Percentiles rank a stretch among this genome's conserved stretches.
Evolutionary conservation across 306 rosid species (phyloP).

Genomic region (Crataegus laevigata): DNA sequence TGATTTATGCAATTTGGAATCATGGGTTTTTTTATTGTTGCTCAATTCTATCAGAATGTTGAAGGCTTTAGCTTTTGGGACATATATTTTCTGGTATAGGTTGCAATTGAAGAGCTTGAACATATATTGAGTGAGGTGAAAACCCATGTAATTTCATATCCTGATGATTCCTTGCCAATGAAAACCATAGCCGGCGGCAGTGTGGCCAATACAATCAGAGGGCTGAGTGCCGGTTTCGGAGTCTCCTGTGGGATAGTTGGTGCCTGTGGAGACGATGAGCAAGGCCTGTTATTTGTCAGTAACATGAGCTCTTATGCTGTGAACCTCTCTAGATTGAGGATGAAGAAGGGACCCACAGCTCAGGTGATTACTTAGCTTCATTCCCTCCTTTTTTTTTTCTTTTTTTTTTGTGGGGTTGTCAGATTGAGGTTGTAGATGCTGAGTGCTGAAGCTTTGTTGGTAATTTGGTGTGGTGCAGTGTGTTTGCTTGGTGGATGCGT

Average conservation of each 20-base stretch:
- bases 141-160: slow-evolving; percentile 23
- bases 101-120: slow-evolving; percentile 60
- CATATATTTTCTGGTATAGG: slow-evolving; percentile 32
- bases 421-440: background rate
- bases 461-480: slow-evolving; percentile 44
- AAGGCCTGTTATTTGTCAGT: slow-evolving; percentile 61
- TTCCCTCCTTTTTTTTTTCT: background rate
- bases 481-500: slow-evolving; percentile 87
- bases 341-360: slow-evolving; percentile 73
- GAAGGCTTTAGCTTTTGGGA: background rate
- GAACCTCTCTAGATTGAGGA: slow-evolving; percentile 61
- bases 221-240: slow-evolving; percentile 66
- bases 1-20: background rate
- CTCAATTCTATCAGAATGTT: background rate
- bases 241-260: slow-evolving; percentile 75
- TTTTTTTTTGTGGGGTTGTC: background rate
- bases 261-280: slow-evolving; percentile 78
- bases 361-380: slow-evolving; percentile 43
- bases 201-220: slow-evolving; percentile 84
- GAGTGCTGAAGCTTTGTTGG: slow-evolving; percentile 13
- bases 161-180: slow-evolving; percentile 21
- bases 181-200: slow-evolving; percentile 92
- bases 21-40: background rate
- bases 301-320: slow-evolving; percentile 73
- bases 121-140: slow-evolving; percentile 48